Conservation (phyloP, 129 eudicot species). For the Tagetes erecta region DNA sequence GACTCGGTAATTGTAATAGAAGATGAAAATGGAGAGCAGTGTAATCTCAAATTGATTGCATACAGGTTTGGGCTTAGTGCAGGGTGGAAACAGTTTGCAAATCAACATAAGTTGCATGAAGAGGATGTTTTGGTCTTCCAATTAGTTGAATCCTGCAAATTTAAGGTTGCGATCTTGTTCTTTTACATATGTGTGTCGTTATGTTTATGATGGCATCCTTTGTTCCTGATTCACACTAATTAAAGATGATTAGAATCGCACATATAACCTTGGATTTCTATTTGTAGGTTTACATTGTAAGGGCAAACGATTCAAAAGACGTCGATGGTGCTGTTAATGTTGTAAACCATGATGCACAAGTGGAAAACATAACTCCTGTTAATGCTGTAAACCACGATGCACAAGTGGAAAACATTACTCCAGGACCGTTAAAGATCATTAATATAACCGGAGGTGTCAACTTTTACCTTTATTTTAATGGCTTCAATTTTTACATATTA, state of each 20-base stretch:
- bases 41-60: constrained; percentile 57
- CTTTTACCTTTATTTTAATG: not conserved
- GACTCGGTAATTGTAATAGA: constrained; percentile 46
- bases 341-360: constrained; percentile 34
- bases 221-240: not conserved
- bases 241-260: not conserved
- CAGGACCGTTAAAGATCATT: constrained; percentile 42
- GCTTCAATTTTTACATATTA: not conserved
- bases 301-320: constrained; percentile 53
- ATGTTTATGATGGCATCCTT: not conserved
- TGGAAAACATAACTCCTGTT: constrained; percentile 30
- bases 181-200: not conserved
- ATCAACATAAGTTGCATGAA: constrained; percentile 58
- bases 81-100: constrained; percentile 76
- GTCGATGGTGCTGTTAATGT: constrained; percentile 62
- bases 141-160: constrained; percentile 48
- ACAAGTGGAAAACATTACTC: constrained; percentile 29
- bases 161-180: constrained; percentile 48
- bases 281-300: constrained; percentile 52
- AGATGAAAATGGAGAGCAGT: constrained; percentile 58
- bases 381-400: constrained; percentile 44
- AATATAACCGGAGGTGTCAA: not conserved
- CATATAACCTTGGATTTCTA: not conserved
- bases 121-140: constrained; percentile 78
- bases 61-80: constrained; percentile 66